A percentile compares a stretch with the other conserved stretches of the same genome.
Evolutionary conservation across 768 basidiomycete genomes (phyloP).

Genomic region (Rubroboletus satanas): DNA sequence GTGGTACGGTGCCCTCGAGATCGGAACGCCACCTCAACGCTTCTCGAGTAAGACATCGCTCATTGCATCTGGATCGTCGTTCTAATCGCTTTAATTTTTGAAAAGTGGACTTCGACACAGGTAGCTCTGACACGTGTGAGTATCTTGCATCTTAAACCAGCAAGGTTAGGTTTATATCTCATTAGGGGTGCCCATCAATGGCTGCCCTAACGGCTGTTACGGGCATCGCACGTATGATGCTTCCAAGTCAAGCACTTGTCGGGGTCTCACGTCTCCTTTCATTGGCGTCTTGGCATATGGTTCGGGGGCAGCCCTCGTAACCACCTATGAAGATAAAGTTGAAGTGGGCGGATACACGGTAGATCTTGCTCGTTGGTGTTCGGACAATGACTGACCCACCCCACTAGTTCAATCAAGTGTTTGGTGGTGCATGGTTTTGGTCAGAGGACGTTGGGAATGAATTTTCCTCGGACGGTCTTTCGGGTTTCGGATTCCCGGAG

Average conservation of each 20-base stretch:
- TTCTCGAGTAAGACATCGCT: slow-evolving; percentile 33
- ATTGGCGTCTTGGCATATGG: slow-evolving; percentile 36
- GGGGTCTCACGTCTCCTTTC: background rate
- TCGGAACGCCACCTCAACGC: slow-evolving; percentile 43
- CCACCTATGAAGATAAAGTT: slow-evolving; percentile 36
- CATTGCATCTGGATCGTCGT: background rate
- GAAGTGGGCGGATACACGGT: slow-evolving; percentile 33
- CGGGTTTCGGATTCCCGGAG: slow-evolving; percentile 38
- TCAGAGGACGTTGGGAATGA: background rate
- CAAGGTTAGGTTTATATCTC: background rate
- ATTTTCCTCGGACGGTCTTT: slow-evolving; percentile 33
- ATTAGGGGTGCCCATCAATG: slow-evolving; percentile 31
- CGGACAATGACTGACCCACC: background rate
- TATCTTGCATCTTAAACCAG: background rate
- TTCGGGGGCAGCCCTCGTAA: slow-evolving; percentile 33
- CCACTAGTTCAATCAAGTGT: slow-evolving; percentile 32
- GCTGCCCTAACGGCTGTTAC: slow-evolving; percentile 24
- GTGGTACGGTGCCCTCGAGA: slow-evolving; percentile 40
- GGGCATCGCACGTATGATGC: slow-evolving; percentile 30
- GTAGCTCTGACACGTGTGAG: slow-evolving; percentile 43
- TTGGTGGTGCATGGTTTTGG: slow-evolving; percentile 17
- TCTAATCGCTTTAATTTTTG: background rate
- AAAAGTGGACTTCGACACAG: slow-evolving; percentile 47
- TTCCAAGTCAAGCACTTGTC: slow-evolving; percentile 23
- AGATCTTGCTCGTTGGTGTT: background rate